These are phyloP conservation scores for Paecilomyces dactylethromorphus DNA, from an alignment of 2,329 filamentous ascomycete species.

Conservation along the genomic window DNA sequence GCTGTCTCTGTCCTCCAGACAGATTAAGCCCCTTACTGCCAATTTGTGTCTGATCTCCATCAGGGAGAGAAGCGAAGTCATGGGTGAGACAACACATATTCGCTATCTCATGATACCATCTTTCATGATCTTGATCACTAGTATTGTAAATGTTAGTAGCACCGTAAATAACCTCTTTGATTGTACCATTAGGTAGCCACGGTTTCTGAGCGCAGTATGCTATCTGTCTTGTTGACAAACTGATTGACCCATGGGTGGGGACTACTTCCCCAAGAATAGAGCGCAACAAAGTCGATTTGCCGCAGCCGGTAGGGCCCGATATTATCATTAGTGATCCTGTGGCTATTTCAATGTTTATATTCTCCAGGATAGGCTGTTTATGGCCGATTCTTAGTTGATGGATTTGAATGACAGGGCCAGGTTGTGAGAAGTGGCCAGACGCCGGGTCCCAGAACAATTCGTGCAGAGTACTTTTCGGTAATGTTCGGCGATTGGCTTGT, in stretches of 20 bases:
- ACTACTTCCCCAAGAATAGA: conserved; percentile 10
- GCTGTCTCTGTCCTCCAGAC: conserved; percentile 48
- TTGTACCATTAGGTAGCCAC: conserved; percentile 24
- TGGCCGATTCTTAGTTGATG: no score
- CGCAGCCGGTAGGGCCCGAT: conserved; percentile 15
- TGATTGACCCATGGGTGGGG: conserved; percentile 10
- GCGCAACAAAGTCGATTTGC: conserved; percentile 15
- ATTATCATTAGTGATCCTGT: no score
- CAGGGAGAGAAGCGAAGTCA: no score
- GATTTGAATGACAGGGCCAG: no score
- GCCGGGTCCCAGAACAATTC: no score
- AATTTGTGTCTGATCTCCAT: conserved; percentile 40
- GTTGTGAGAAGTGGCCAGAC: no score
- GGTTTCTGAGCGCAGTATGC: conserved; percentile 23
- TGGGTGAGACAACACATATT: conserved; percentile 28
- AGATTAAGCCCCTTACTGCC: conserved; percentile 47
- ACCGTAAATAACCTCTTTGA: conserved; percentile 23
- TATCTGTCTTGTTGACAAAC: neutral
- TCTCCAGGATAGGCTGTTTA: no score
- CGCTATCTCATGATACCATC: conserved; percentile 31
- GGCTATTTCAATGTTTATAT: no score
- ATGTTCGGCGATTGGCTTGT: no score
- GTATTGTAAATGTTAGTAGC: conserved; percentile 18
- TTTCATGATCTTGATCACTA: conserved; percentile 20
- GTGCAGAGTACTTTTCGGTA: no score